Evolutionary conservation across 1,284 basidiomycete genomes (phyloP), one percentile per base, ranked within the genome.

Genomic region (Cystobasidium slooffiae): DNA sequence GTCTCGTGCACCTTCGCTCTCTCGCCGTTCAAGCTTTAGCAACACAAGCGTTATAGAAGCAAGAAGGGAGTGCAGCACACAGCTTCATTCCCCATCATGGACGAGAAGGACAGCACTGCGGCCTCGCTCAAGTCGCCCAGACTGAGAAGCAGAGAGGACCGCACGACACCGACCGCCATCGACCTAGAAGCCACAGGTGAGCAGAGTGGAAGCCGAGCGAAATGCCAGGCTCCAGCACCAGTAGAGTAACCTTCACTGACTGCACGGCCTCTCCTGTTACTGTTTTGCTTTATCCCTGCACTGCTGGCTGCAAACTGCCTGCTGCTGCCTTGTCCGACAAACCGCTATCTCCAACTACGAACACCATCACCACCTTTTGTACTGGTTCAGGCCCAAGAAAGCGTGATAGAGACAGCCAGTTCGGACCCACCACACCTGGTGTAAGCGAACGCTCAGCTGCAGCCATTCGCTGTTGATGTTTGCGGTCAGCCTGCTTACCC

Each of bases 371-470:
- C 49, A 24, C n/a, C 53, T 22, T 24, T 12, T 14, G 12, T 56
- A 37, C 31, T 46, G 16, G 6, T 24, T 10, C 39, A 67, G 64
- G 46, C 18, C 64, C 53, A 8, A 59, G 69, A 14, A 72, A 72
- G 39, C 69, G 69, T 18, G 69, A 72, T 22, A 51, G 69, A 53
- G 69, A 72, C 61, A 72, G 69, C 49, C 69, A 72, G 51, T 72
- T 72, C 24, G 69, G 69, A 37, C 69, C 69, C 16, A 72, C 69
- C 24, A 72, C 69, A 14, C 69, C 69, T 55, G 69, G 69, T 14
- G 69, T 72, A 51, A 72, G 69, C 41, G 24, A 12, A 10, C 55
- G 10, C n/a, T 44, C 18, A 39, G 14, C 18, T 20, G 37, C 6
- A 41, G n/a, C 41, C 37, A 41, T 43, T 31, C 18, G 20, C 65